Percentiles rank a stretch among this genome's conserved stretches.
Evolutionary conservation across 2,329 filamentous ascomycete genomes (phyloP).

Genomic region (Beauveria caledonica): DNA sequence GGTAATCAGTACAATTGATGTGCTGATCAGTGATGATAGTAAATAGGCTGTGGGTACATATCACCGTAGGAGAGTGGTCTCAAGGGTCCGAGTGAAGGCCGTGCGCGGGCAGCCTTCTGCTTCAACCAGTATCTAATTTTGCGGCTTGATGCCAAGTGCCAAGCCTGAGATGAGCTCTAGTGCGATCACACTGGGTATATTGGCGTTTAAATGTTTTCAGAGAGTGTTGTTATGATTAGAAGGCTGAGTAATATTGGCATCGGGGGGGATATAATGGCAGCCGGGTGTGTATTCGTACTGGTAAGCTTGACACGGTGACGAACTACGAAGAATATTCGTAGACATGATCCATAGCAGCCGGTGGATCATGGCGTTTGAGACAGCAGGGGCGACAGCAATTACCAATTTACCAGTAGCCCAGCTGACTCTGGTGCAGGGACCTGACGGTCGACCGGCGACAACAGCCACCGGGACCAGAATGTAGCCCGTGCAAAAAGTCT

Average conservation of each 20-base stretch:
- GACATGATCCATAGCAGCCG: slow-evolving; percentile 2
- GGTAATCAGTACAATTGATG: not conserved
- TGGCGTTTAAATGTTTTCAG: not conserved
- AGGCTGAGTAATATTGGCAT: not conserved
- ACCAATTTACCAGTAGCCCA: too few species aligned
- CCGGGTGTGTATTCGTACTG: too few species aligned
- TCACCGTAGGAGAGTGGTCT: not conserved
- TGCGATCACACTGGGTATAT: not conserved
- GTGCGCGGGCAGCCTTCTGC: not conserved
- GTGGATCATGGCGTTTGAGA: slow-evolving; percentile 6
- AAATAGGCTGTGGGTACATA: too few species aligned
- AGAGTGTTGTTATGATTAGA: not conserved
- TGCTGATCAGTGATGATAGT: too few species aligned
- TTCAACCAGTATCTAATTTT: not conserved
- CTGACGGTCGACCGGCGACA: not conserved
- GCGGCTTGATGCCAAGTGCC: not conserved
- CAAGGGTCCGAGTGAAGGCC: not conserved
- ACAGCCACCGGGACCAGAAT: not conserved
- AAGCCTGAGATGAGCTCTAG: not conserved
- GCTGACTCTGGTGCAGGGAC: not conserved
- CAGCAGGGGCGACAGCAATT: not conserved
- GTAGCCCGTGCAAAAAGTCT: not conserved
- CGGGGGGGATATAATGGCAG: not conserved
- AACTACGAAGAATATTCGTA: not conserved
- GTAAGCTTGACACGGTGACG: not conserved